Base-by-base conservation (phyloP, 2,329 filamentous ascomycete genomes). In the Ophiostoma sp. region DNA sequence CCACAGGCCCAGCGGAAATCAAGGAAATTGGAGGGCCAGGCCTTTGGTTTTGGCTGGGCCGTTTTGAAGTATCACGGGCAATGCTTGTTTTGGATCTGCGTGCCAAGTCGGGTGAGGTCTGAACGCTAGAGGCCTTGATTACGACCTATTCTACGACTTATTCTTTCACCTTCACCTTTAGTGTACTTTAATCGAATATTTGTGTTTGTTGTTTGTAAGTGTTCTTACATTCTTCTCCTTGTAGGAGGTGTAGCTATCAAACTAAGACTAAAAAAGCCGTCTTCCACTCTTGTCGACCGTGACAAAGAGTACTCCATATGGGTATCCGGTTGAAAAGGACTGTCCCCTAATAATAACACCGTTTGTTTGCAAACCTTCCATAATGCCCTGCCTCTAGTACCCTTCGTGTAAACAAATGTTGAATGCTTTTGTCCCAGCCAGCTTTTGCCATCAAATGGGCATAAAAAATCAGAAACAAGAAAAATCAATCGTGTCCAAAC, bases 291-390 rank as follows among this genome's bases (percentile, higher is more conserved):
- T 28, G 31, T 31, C 70, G 8, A 15, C 45, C 59, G 25, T 22
- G 45, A 72, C 57, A 63, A 55, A 55, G 45, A 69, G 66, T 68
- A 31, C 42, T 50, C 45, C 66, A 48, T 39, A 22, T 75, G 74
- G 74, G 74, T 73, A 73, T 75, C 74, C 74, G 74, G 74, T 75
- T 75, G 74, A 73, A 73, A 75, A 74, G 72, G 74, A 75, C 74
- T 73, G 69, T 71, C 69, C 74, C 71, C 59, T 59, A 61, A 69
- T 50, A 72, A 70, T 57, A 73, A 74, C 61, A 74, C 64, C 64
- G 42, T 45, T 61, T 72, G 39, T 55, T 42, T 71, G 68, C 36
- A 71, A 73, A 48, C 71, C 68, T 55, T 42, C 48, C 69, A 36
- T 55, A 28, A 33, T 48, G 64, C 22, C 36, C 31, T 66, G 39